These are phyloP conservation scores for Astrephomene gubernaculifera DNA, from an alignment of 139 green algal genomes.

Conservation along the genomic window DNA sequence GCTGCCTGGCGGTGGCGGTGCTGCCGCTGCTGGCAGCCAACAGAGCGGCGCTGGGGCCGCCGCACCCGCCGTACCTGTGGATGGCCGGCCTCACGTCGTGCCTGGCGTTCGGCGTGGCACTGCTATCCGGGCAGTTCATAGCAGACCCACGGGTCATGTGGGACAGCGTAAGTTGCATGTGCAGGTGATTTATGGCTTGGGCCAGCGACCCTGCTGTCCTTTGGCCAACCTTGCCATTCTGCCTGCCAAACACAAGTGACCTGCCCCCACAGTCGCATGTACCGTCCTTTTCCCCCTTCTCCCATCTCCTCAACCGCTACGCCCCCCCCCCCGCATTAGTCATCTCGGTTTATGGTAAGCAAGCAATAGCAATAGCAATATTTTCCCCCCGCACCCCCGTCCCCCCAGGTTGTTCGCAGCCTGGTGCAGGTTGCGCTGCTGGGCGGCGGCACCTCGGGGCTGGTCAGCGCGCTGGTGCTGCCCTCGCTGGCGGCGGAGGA, in stretches of 20 bases:
- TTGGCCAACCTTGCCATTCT: neutral
- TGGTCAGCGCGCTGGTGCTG: constrained; percentile 17
- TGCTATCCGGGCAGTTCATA: constrained; percentile 6
- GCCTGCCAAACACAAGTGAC: neutral
- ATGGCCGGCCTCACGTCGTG: neutral
- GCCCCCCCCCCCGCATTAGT: neutral
- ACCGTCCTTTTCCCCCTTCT: neutral
- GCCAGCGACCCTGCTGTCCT: neutral
- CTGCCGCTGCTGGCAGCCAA: neutral
- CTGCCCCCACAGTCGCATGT: neutral
- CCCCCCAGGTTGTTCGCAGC: neutral
- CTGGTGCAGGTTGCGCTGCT: constrained; percentile 14
- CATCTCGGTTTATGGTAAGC: neutral
- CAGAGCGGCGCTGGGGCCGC: constrained; percentile 23
- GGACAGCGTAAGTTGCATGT: neutral
- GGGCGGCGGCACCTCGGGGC: neutral
- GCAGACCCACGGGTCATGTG: neutral
- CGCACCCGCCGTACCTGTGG: constrained; percentile 16
- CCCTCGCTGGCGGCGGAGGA: constrained; percentile 32
- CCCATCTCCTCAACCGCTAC: neutral
- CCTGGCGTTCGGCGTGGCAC: neutral
- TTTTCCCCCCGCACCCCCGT: neutral
- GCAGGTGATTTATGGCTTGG: neutral
- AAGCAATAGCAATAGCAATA: neutral
- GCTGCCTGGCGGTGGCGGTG: constrained; percentile 10